phyloP scores from a whole-genome alignment of 164 flowering plant genomes.

The Aristolochia fimbriata region DNA sequence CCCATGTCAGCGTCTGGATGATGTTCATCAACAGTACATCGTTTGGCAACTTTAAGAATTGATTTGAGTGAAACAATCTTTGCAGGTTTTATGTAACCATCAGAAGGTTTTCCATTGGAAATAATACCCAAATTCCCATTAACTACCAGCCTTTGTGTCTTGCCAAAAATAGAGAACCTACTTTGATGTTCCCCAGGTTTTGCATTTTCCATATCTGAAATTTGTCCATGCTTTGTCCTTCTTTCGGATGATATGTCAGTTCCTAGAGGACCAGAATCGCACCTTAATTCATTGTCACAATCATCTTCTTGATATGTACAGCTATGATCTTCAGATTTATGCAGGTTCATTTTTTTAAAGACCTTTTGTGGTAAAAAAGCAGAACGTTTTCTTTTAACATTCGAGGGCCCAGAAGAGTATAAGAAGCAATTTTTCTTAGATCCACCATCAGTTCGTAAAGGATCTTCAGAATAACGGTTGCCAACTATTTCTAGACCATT shows the following conservation, averaged over 20 bases:
- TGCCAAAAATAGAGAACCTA: conserved; percentile 6
- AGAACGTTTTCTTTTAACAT: conserved; percentile 20
- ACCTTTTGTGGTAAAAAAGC: conserved; percentile 15
- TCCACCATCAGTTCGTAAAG: conserved; percentile 12
- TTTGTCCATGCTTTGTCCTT: conserved; percentile 13
- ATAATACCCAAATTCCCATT: conserved; percentile 54
- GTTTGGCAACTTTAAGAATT: conserved; percentile 32
- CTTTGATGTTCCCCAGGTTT: conserved; percentile 10
- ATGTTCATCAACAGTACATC: conserved; percentile 14
- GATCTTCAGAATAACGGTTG: conserved; percentile 5
- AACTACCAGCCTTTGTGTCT: conserved; percentile 33
- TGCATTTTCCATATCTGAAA: conserved; percentile 5
- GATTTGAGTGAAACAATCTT: conserved; percentile 42
- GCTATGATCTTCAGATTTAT: conserved; percentile 9
- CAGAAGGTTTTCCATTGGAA: conserved; percentile 22
- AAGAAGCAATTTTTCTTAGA: conserved; percentile 4
- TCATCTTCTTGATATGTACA: conserved; percentile 2
- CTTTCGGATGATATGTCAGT: conserved; percentile 14
- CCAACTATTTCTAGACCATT: not conserved
- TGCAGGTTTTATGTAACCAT: conserved; percentile 22
- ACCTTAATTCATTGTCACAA: not conserved
- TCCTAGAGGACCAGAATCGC: conserved; percentile 1
- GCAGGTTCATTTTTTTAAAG: conserved; percentile 18
- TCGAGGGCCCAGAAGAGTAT: conserved; percentile 13
- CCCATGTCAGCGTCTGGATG: conserved; percentile 5